Evolutionary conservation across 2,329 filamentous ascomycete species (phyloP).

Genomic region (Bipolaris sorokiniana): DNA sequence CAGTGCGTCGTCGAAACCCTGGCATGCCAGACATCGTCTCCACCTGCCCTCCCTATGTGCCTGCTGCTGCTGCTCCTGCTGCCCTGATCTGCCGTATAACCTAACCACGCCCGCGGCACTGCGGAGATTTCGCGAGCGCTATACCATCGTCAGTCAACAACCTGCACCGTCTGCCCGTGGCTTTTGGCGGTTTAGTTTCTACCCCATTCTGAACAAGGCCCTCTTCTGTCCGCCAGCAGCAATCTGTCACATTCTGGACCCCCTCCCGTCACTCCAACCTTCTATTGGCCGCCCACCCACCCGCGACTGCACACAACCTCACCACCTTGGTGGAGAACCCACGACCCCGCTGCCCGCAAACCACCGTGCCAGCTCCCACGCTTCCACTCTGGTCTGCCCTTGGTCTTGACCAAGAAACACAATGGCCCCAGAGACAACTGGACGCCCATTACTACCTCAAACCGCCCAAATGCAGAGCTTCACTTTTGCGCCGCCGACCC

Average conservation of each 20-base stretch:
- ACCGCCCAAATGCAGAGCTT: slow-evolving; percentile 75
- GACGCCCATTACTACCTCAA: slow-evolving; percentile 69
- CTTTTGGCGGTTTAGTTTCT: slow-evolving; percentile 22
- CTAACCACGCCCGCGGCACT: slow-evolving; percentile 40
- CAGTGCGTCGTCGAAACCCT: slow-evolving; percentile 30
- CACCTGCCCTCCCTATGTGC: slow-evolving; percentile 39
- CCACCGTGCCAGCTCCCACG: slow-evolving; percentile 25
- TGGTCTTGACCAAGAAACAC: slow-evolving; percentile 16
- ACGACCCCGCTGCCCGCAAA: slow-evolving; percentile 44
- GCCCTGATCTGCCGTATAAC: slow-evolving; percentile 46
- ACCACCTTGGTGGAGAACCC: slow-evolving; percentile 35
- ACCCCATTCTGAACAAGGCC: slow-evolving; percentile 6
- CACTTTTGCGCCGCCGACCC: slow-evolving; percentile 71
- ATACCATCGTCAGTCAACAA: slow-evolving; percentile 22
- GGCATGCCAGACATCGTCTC: slow-evolving; percentile 44
- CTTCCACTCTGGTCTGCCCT: slow-evolving; percentile 12
- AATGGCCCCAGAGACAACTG: slow-evolving; percentile 69
- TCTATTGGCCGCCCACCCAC: slow-evolving; percentile 36
- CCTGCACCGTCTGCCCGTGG: slow-evolving; percentile 33
- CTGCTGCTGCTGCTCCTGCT: slow-evolving; percentile 28
- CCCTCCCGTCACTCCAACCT: slow-evolving; percentile 15
- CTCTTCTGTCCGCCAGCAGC: slow-evolving; percentile 22
- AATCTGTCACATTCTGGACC: slow-evolving; percentile 31
- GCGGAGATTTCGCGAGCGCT: slow-evolving; percentile 45
- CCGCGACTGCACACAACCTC: slow-evolving; percentile 31